Evolutionary conservation across 306 rosid species (phyloP).

Genomic region (Vigna angularis): DNA sequence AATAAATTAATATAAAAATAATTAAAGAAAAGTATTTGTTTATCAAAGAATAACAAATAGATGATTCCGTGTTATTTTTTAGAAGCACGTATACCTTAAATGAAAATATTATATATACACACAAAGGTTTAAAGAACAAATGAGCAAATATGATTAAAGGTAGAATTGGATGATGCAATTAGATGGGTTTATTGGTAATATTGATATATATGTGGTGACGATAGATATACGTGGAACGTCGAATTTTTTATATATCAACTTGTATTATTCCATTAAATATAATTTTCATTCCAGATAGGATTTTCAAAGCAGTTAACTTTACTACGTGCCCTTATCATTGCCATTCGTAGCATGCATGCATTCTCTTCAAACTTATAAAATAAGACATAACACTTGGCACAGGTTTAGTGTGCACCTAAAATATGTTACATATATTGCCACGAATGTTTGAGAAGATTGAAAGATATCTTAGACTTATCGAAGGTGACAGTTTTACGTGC

Average conservation of each 20-base stretch:
- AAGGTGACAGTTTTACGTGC: not conserved
- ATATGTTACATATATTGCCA: slow-evolving; percentile 12
- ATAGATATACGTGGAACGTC: no score
- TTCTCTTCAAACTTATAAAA: not conserved
- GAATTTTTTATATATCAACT: not conserved
- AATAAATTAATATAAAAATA: no score
- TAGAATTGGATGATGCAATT: not conserved
- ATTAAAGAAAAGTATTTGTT: no score
- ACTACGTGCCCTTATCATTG: slow-evolving; percentile 38
- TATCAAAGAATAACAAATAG: no score
- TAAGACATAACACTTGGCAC: not conserved
- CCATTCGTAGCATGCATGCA: slow-evolving; percentile 34
- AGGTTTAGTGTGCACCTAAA: not conserved
- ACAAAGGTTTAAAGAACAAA: no score
- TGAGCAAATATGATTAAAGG: not conserved
- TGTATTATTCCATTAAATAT: not conserved
- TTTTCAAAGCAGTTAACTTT: slow-evolving; percentile 1
- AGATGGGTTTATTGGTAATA: not conserved
- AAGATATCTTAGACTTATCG: slow-evolving; percentile 22
- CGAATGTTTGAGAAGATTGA: not conserved
- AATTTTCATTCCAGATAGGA: slow-evolving; percentile 18
- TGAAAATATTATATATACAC: no score
- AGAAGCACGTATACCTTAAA: no score
- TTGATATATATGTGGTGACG: not conserved
- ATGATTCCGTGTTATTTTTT: no score